These are phyloP conservation scores for Solanum aculeatissimum DNA, from an alignment of 305 asterid species.

Conservation along the genomic window DNA sequence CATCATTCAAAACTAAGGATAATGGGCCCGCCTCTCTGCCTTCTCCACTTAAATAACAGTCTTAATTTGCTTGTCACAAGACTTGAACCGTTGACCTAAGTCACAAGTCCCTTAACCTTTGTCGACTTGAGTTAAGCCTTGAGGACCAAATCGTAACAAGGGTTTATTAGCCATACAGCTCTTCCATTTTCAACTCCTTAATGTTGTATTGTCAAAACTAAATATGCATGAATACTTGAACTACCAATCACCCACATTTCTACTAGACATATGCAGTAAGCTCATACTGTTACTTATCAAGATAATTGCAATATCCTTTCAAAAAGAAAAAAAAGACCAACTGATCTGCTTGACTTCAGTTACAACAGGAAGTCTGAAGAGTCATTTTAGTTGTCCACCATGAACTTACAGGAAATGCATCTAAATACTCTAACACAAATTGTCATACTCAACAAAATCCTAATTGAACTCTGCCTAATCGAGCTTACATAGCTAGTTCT, in stretches of 20 bases:
- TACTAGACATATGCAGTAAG: neutral
- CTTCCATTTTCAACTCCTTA: neutral
- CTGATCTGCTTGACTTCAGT: neutral
- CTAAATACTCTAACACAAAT: neutral
- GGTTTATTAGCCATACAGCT: neutral
- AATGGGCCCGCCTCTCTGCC: neutral
- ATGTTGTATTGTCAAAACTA: neutral
- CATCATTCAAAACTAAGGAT: neutral
- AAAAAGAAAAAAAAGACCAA: neutral
- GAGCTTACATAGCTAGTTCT: neutral
- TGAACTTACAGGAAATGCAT: neutral
- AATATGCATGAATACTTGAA: neutral
- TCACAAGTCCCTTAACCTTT: neutral
- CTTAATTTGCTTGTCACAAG: neutral
- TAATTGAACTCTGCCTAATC: neutral
- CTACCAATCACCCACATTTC: neutral
- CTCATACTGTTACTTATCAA: neutral
- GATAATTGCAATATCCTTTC: neutral
- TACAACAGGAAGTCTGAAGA: neutral
- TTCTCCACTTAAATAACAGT: neutral
- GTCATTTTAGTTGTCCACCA: neutral
- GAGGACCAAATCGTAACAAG: neutral
- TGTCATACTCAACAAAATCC: neutral
- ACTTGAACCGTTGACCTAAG: neutral
- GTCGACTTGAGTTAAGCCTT: neutral